Conservation (phyloP, 306 rosid genomes). For the barrel medic (Medicago truncatula) region MtrunA17r5.0-ANR NC_053045.1:24822001-24822500, state of each 20-base stretch:
- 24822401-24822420: slow-evolving; percentile 51
- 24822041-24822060: slow-evolving; percentile 51
- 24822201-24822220: slow-evolving; percentile 33
- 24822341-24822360: slow-evolving; percentile 48
- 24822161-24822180: slow-evolving; percentile 40
- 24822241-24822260: slow-evolving; percentile 32
- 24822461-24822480: slow-evolving; percentile 44
- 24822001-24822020: slow-evolving; percentile 28
- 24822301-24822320: slow-evolving; percentile 3
- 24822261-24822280: slow-evolving; percentile 21
- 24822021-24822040: slow-evolving; percentile 48
- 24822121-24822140: slow-evolving; percentile 45
- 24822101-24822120: not conserved
- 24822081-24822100: slow-evolving; percentile 33
- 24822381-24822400: slow-evolving; percentile 47
- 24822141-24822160: slow-evolving; percentile 50
- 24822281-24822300: slow-evolving; percentile 24
- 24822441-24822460: slow-evolving; percentile 25
- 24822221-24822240: slow-evolving; percentile 30
- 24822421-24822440: slow-evolving; percentile 47
- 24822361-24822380: slow-evolving; percentile 47
- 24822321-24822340: slow-evolving; percentile 17
- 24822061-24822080: slow-evolving; percentile 35
- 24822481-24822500: slow-evolving; percentile 49
- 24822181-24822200: slow-evolving; percentile 35